Conservation (phyloP, 1,284 basidiomycete genomes). For the Cronartium quercuum region DNA sequence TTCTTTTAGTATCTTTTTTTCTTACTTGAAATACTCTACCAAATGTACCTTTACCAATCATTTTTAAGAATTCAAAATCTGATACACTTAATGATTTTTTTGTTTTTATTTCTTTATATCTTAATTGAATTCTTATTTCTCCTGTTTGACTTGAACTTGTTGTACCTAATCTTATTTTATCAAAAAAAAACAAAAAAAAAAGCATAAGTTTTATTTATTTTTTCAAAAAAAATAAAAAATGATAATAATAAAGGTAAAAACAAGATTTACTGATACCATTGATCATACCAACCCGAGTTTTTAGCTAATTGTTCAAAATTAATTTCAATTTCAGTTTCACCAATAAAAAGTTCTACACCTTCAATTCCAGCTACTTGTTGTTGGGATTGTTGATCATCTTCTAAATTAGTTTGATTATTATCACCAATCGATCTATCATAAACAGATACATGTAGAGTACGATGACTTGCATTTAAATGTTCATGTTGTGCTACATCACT, state of each 20-base stretch:
- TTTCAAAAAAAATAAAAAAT: not conserved
- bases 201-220: not conserved
- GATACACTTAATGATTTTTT: conserved; percentile 48
- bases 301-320: conserved; percentile 61
- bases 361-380: conserved; percentile 49
- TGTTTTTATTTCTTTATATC: conserved; percentile 40
- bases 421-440: conserved; percentile 39
- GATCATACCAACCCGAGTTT: conserved; percentile 79
- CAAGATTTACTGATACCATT: conserved; percentile 69
- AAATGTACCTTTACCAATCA: conserved; percentile 97
- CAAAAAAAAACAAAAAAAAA: conserved; percentile 34
- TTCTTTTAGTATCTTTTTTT: conserved; percentile 93
- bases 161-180: conserved; percentile 17
- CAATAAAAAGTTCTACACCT: conserved; percentile 76
- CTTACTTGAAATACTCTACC: conserved; percentile 96
- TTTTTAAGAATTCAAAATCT: conserved; percentile 97
- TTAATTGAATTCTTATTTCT: conserved; percentile 26
- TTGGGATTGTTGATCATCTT: not conserved
- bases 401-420: not conserved
- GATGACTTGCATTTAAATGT: conserved; percentile 6
- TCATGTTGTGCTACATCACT: conserved; percentile 33
- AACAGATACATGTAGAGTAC: conserved; percentile 28
- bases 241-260: not conserved
- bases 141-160: conserved; percentile 1
- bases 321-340: conserved; percentile 84